phyloP scores from a whole-genome alignment of 129 eudicot species.

The Glebionis coronaria region DNA sequence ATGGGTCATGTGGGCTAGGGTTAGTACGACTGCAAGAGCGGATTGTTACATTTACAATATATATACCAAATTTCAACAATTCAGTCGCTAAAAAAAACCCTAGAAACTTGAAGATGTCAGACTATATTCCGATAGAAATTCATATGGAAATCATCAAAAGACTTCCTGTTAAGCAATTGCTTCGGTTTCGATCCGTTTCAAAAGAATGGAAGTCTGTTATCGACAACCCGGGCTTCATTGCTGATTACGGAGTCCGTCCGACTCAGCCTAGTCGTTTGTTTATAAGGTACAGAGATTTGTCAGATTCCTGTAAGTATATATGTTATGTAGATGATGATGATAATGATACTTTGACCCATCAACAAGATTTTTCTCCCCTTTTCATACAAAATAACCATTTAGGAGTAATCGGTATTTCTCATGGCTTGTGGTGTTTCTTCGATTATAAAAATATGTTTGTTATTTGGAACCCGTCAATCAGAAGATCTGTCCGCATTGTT shows the following conservation, averaged over 20 bases:
- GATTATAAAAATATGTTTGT: not conserved
- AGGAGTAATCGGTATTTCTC: constrained; percentile 26
- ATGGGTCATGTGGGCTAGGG: too few relatives aligned
- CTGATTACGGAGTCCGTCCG: constrained; percentile 14
- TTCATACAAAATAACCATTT: constrained; percentile 20
- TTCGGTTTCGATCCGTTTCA: constrained; percentile 32
- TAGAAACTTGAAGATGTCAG: constrained; percentile 27
- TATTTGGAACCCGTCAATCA: constrained; percentile 7
- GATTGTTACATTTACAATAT: too few relatives aligned
- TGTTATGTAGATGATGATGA: constrained; percentile 5
- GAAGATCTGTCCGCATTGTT: too few relatives aligned
- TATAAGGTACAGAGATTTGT: constrained; percentile 10
- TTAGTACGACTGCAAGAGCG: too few relatives aligned
- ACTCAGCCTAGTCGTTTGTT: not conserved
- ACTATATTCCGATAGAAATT: constrained; percentile 35
- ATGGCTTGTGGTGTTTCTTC: not conserved
- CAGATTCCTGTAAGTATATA: not conserved
- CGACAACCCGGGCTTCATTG: constrained; percentile 28
- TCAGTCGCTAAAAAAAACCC: not conserved
- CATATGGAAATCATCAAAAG: constrained; percentile 37
- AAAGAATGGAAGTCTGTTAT: constrained; percentile 47
- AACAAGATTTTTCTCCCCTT: constrained; percentile 7
- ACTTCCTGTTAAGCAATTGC: constrained; percentile 39
- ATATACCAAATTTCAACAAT: too few relatives aligned
- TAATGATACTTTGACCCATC: constrained; percentile 7